A percentile compares a stretch with the other conserved stretches of the same genome.
These are phyloP conservation scores for Alternaria sp. DNA, from an alignment of 2,329 filamentous ascomycete species.

Conservation along the genomic window DNA sequence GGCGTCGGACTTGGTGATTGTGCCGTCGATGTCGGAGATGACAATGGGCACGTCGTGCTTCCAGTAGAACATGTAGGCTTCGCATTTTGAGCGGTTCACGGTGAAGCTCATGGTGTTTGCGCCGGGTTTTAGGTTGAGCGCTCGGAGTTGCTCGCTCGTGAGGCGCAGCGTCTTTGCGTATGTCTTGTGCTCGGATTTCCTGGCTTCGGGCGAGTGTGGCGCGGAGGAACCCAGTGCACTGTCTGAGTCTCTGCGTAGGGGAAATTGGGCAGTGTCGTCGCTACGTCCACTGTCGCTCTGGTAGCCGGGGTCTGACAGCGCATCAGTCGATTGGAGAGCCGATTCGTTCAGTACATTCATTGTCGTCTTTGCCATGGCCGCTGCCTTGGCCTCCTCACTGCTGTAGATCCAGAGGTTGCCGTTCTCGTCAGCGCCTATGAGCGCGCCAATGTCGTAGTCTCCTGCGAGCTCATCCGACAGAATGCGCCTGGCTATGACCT, in stretches of 20 bases:
- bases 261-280: slow-evolving; percentile 62
- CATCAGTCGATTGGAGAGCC: slow-evolving; percentile 71
- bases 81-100: slow-evolving; percentile 91
- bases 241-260: slow-evolving; percentile 72
- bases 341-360: slow-evolving; percentile 60
- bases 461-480: slow-evolving; percentile 91
- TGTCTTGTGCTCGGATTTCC: slow-evolving; percentile 74
- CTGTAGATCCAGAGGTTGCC: slow-evolving; percentile 99
- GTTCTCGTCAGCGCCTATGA: slow-evolving; percentile 93
- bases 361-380: slow-evolving; percentile 71
- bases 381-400: slow-evolving; percentile 93
- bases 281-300: slow-evolving; percentile 82
- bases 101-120: slow-evolving; percentile 95
- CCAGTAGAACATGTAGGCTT: slow-evolving; percentile 94
- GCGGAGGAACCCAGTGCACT: slow-evolving; percentile 70
- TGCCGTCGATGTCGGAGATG: slow-evolving; percentile 98
- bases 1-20: slow-evolving; percentile 96
- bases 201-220: slow-evolving; percentile 58
- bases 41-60: slow-evolving; percentile 89
- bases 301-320: slow-evolving; percentile 90
- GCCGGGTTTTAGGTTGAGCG: slow-evolving; percentile 80
- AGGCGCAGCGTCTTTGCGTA: slow-evolving; percentile 96
- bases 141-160: slow-evolving; percentile 93
- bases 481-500: slow-evolving; percentile 91
- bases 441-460: slow-evolving; percentile 92